Conservation (phyloP, 257 asterid genomes). For the Solanum bulbocastanum region DNA sequence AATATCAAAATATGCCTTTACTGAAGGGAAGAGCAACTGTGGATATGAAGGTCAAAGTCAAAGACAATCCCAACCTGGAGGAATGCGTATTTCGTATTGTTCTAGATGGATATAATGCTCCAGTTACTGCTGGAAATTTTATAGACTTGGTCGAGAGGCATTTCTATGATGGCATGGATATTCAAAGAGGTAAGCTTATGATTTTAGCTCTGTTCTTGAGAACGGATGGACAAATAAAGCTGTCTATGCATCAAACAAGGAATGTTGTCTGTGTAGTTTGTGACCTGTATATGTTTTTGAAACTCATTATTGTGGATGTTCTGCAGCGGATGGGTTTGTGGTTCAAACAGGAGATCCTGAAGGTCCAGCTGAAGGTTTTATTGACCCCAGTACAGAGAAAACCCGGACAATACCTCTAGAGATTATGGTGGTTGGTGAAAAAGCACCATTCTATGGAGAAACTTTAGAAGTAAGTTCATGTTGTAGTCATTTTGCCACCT, state of each 20-base stretch:
- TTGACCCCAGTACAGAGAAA: constrained; percentile 93
- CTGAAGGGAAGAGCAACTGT: constrained; percentile 94
- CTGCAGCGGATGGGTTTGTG: constrained; percentile 93
- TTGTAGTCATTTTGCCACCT: not conserved
- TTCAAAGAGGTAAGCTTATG: constrained; percentile 70
- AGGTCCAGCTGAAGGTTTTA: constrained; percentile 98
- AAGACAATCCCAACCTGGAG: constrained; percentile 76
- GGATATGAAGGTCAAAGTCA: constrained; percentile 96
- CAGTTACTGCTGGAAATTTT: constrained; percentile 92
- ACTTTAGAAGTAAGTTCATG: constrained; percentile 74
- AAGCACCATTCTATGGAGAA: constrained; percentile 78
- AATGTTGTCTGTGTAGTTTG: not conserved
- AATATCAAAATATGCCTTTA: constrained; percentile 74
- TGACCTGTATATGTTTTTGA: not conserved
- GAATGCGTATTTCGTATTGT: constrained; percentile 80
- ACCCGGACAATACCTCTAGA: constrained; percentile 82
- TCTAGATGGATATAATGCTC: constrained; percentile 96
- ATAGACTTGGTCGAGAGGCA: constrained; percentile 88
- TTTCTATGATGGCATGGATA: constrained; percentile 99
- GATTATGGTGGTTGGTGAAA: constrained; percentile 82
- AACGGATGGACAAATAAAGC: not conserved
- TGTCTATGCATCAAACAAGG: not conserved
- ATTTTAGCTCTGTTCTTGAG: not conserved
- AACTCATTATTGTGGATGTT: constrained; percentile 23
- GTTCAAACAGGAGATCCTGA: constrained; percentile 99